A percentile compares a stretch with the other conserved stretches of the same genome.
Evolutionary conservation across 2,329 filamentous ascomycete genomes (phyloP).

Genomic region (Scedosporium minutisporum): DNA sequence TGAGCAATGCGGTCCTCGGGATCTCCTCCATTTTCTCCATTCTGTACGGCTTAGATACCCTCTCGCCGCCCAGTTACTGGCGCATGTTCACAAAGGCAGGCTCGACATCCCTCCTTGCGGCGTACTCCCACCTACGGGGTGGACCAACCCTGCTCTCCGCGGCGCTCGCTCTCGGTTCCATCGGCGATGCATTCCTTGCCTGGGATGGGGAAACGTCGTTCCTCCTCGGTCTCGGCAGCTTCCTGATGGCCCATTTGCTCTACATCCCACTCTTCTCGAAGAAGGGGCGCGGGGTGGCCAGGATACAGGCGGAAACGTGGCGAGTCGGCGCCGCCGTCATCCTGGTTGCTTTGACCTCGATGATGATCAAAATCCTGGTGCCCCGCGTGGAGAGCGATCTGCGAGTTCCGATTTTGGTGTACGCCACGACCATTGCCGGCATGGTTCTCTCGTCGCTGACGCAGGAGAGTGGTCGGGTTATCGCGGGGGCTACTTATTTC

Average conservation of each 20-base stretch:
- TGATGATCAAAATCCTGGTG: slow-evolving; percentile 18
- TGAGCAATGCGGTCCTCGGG: slow-evolving; percentile 7
- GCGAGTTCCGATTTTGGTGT: slow-evolving; percentile 20
- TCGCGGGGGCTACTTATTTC: slow-evolving; percentile 21
- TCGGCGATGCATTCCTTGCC: slow-evolving; percentile 26
- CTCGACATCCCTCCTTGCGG: slow-evolving; percentile 19
- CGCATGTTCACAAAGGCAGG: slow-evolving; percentile 22
- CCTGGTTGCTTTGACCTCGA: slow-evolving; percentile 15
- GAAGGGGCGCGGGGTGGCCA: slow-evolving; percentile 7
- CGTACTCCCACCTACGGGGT: not conserved
- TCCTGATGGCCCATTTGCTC: slow-evolving; percentile 22
- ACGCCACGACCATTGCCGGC: slow-evolving; percentile 19
- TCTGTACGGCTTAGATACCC: slow-evolving; percentile 12
- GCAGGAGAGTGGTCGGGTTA: slow-evolving; percentile 13
- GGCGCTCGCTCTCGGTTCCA: slow-evolving; percentile 20
- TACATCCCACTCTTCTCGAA: slow-evolving; percentile 21
- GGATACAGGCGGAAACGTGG: slow-evolving; percentile 10
- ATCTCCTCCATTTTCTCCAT: slow-evolving; percentile 10
- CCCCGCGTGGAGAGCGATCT: slow-evolving; percentile 16
- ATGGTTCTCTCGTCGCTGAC: slow-evolving; percentile 23
- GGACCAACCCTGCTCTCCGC: slow-evolving; percentile 13
- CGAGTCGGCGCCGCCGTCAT: slow-evolving; percentile 9
- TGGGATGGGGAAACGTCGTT: slow-evolving; percentile 22
- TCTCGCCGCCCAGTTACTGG: slow-evolving; percentile 13
- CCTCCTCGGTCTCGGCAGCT: slow-evolving; percentile 22